Evolutionary conservation across 1,284 basidiomycete species (phyloP), one percentile per base, ranked within the genome.

Genomic region (Ustilago loliicola): DNA sequence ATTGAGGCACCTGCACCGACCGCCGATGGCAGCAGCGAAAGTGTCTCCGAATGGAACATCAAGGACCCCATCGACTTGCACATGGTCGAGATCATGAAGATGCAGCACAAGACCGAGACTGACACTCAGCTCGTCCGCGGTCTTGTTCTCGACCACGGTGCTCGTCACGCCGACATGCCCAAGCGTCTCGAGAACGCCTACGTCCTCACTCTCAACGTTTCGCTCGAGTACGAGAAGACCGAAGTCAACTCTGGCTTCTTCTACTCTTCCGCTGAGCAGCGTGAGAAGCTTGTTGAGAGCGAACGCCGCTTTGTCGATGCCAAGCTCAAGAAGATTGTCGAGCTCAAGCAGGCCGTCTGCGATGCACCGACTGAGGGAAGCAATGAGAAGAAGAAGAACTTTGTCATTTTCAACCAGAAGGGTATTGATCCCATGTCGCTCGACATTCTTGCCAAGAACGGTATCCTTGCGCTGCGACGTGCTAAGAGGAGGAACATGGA

Each of bases 11-110:
- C 84, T 13, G 67, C 68, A 11, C 77, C 78, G 6, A 75, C 72
- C 21, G 68, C 78, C 7, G 83, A 86, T 57, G 82, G 82, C 53
- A 73, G 63, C 60, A 77, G 79, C 56, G 84, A 84, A 59, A 65
- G 58, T n/a, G 75, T 84, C 10, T 67, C 60, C 11, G 80, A 85
- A 48, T 85, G 84, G 83, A 66, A 80, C 69, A 75, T 80, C 58
- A 80, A 76, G 55, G 81, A 85, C 55, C 95, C 96, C 53, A 97
- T 99, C 86, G 97, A 99, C 88, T 89, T 99, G 75, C 96, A 99
- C 89, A 99, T 99, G 97, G 90, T 99, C 65, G 97, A 99, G 88
- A 92, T 99, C 82, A 99, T 99, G 96, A 99, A 99, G 90, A 99
- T 99, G 97, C 96, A 98, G 88, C 97, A 99, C 89, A 93, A 95